A percentile compares a stretch with the other conserved stretches of the same genome.
Evolutionary conservation across 345 rosid species (phyloP).

Genomic region (Microcos paniculata): DNA sequence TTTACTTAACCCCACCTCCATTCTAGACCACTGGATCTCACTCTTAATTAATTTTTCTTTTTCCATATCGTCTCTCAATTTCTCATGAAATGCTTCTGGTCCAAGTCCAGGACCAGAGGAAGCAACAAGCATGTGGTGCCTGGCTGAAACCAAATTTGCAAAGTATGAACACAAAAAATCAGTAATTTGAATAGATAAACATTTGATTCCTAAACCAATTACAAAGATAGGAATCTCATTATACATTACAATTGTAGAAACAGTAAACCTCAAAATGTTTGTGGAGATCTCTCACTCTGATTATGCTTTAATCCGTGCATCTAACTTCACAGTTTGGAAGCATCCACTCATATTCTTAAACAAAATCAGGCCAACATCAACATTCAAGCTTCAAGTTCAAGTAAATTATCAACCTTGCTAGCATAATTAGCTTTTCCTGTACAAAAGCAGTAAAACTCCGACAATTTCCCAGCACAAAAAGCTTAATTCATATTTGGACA

Average conservation of each 20-base stretch:
- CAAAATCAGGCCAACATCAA: background rate
- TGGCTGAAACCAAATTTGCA: no score
- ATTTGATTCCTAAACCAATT: conserved; percentile 34
- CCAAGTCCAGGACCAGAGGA: background rate
- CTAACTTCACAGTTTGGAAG: background rate
- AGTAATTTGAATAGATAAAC: background rate
- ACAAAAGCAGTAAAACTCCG: conserved; percentile 45
- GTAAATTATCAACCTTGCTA: background rate
- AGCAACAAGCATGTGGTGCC: background rate
- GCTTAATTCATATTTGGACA: conserved; percentile 20
- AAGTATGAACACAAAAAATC: background rate
- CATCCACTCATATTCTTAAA: background rate
- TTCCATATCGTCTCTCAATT: background rate
- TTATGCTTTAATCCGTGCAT: background rate
- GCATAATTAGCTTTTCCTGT: conserved; percentile 45
- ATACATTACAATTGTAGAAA: conserved; percentile 2
- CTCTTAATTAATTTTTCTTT: background rate
- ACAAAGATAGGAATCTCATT: conserved; percentile 29
- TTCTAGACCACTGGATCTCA: background rate
- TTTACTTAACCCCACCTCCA: background rate
- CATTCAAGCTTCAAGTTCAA: conserved; percentile 26
- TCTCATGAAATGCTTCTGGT: background rate
- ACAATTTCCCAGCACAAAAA: conserved; percentile 35
- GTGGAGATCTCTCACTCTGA: background rate
- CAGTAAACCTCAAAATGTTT: background rate